A percentile compares a stretch with the other conserved stretches of the same genome.
Conservation (phyloP, 306 rosid species). For the Lithocarpus polystachyus region DNA sequence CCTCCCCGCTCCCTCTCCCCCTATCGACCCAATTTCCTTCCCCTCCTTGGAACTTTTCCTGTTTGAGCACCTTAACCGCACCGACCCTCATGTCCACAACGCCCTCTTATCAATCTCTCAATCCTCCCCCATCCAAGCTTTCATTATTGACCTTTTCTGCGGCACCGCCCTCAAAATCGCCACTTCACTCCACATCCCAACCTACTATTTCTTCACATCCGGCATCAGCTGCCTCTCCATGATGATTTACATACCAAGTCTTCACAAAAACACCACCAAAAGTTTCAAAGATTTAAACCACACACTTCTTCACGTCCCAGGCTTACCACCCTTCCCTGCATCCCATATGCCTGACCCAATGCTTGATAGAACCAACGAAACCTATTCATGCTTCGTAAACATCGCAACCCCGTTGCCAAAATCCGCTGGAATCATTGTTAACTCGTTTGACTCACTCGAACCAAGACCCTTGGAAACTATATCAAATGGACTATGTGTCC, state of each 20-base stretch:
- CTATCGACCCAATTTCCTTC: conserved; percentile 2
- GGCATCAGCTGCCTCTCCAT: background rate
- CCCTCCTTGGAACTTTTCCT: conserved; percentile 15
- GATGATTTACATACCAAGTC: conserved; percentile 5
- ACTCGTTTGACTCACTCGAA: conserved; percentile 31
- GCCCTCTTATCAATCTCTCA: conserved; percentile 14
- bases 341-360: conserved; percentile 19
- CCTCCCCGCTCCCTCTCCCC: conserved; percentile 20
- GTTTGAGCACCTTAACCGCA: conserved; percentile 17
- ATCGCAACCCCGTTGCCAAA: background rate
- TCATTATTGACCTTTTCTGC: conserved; percentile 44
- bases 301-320: conserved; percentile 19
- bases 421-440: conserved; percentile 31
- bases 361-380: conserved; percentile 21
- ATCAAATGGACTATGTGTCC: conserved; percentile 30
- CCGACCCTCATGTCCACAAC: conserved; percentile 15
- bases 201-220: conserved; percentile 36
- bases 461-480: conserved; percentile 28
- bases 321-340: conserved; percentile 9
- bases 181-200: conserved; percentile 25
- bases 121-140: conserved; percentile 22
- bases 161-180: conserved; percentile 6
- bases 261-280: conserved; percentile 16
- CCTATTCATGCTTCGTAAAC: background rate
- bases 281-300: conserved; percentile 16